phyloP scores from a whole-genome alignment of 106 monocot genomes.

The Acanthochlamys bracteata region DNA sequence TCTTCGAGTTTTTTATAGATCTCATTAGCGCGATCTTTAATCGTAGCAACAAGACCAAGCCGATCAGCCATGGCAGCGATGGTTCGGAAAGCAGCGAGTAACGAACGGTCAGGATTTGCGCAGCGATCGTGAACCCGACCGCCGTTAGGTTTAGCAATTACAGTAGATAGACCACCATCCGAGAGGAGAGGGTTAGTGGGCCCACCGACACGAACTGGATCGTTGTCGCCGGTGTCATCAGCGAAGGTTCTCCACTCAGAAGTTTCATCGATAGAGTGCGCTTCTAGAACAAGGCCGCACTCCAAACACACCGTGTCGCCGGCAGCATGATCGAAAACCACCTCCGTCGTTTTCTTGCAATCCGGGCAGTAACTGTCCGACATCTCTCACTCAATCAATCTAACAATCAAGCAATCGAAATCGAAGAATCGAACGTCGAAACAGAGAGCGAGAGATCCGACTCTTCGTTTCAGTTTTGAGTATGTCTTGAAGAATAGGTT shows the following conservation, averaged over 20 bases:
- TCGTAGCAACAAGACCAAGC: too few species aligned
- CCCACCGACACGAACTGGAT: slow-evolving; percentile 21
- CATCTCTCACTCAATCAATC: background rate
- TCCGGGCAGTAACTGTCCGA: slow-evolving; percentile 10
- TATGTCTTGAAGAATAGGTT: too few species aligned
- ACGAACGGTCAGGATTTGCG: slow-evolving; percentile 6
- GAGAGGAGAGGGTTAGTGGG: slow-evolving; percentile 16
- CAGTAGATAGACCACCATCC: slow-evolving; percentile 15
- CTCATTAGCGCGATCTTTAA: slow-evolving; percentile 18
- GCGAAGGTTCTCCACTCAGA: slow-evolving; percentile 70
- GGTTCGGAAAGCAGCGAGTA: slow-evolving; percentile 7
- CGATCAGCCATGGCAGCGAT: slow-evolving; percentile 14
- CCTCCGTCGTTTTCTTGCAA: slow-evolving; percentile 12
- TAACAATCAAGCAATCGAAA: too few species aligned
- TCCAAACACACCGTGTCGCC: slow-evolving; percentile 64
- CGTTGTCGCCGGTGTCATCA: slow-evolving; percentile 47
- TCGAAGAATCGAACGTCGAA: too few species aligned
- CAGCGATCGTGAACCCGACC: slow-evolving; percentile 2
- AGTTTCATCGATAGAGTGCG: slow-evolving; percentile 55
- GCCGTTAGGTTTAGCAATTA: slow-evolving; percentile 11
- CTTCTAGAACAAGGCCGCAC: slow-evolving; percentile 59
- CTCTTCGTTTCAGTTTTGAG: too few species aligned
- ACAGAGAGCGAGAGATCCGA: too few species aligned
- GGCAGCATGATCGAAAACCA: slow-evolving; percentile 27
- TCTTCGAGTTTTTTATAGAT: slow-evolving; percentile 25